Conservation (phyloP, 2,329 filamentous ascomycete species). For the Ascochyta fabae region DNA sequence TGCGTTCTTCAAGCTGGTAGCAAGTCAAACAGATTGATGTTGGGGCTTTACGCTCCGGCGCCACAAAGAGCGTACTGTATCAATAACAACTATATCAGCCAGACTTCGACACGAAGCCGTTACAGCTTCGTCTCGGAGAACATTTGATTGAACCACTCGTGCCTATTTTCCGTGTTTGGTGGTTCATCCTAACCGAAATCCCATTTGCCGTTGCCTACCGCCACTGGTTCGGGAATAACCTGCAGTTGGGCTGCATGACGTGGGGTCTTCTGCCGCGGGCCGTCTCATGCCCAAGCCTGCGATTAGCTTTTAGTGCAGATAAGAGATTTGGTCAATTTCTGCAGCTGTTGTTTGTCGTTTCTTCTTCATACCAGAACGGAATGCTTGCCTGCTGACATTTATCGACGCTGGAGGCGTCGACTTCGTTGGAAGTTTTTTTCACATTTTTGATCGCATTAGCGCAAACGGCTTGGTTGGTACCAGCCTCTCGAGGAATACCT, state of each 20-base stretch:
- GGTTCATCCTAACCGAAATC: neutral
- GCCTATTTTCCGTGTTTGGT: neutral
- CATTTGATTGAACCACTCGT: neutral
- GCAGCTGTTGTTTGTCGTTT: conserved; percentile 3
- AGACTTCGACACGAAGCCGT: neutral
- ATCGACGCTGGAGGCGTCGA: conserved; percentile 29
- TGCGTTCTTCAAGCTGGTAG: neutral
- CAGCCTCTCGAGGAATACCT: conserved; percentile 1
- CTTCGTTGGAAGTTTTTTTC: conserved; percentile 18
- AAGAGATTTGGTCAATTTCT: conserved; percentile 18
- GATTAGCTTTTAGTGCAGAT: conserved; percentile 17
- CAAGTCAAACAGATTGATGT: neutral
- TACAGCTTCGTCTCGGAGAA: neutral
- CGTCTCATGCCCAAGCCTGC: conserved; percentile 10
- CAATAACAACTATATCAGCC: neutral
- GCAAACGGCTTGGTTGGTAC: conserved; percentile 5
- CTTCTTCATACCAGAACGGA: conserved; percentile 12
- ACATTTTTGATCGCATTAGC: conserved; percentile 15
- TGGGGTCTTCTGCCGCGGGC: conserved; percentile 9
- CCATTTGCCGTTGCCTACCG: neutral
- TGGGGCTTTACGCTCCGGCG: too few relatives aligned
- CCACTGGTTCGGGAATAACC: neutral
- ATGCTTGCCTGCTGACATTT: conserved; percentile 29
- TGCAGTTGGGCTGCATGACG: conserved; percentile 7
- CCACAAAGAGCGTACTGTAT: neutral